These are phyloP conservation scores for Phellinidium pouzarii DNA, from an alignment of 1,284 basidiomycete species.

Conservation along the genomic window DNA sequence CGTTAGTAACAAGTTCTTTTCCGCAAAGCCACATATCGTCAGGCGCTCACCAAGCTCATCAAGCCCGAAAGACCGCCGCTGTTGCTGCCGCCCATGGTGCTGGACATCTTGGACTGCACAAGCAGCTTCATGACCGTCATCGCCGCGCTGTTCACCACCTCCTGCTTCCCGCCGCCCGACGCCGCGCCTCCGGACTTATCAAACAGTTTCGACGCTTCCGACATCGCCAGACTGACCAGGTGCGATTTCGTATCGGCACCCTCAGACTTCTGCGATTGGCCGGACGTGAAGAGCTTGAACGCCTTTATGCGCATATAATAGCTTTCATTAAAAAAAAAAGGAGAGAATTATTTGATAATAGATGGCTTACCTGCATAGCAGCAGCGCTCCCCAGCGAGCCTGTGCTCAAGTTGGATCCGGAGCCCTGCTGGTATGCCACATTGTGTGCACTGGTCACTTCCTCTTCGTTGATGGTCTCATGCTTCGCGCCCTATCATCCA, in stretches of 20 bases:
- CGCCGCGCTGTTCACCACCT: constrained; percentile 75
- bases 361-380: constrained; percentile 53
- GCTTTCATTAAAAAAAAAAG: background rate
- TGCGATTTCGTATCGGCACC: constrained; percentile 48
- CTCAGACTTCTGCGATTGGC: constrained; percentile 32
- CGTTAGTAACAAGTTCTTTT: background rate
- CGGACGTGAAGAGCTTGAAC: constrained; percentile 58
- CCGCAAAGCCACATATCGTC: background rate
- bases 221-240: constrained; percentile 79
- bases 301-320: constrained; percentile 31
- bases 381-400: constrained; percentile 67
- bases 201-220: constrained; percentile 69
- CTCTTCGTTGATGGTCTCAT: constrained; percentile 60
- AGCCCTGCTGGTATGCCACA: constrained; percentile 49
- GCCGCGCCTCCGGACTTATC: constrained; percentile 60
- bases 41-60: constrained; percentile 41
- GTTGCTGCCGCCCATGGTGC: constrained; percentile 46
- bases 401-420: constrained; percentile 46
- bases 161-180: constrained; percentile 71
- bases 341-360: background rate
- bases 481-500: constrained; percentile 39
- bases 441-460: constrained; percentile 42
- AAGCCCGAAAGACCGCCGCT: constrained; percentile 59
- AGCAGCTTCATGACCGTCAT: constrained; percentile 80
- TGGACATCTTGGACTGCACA: constrained; percentile 57